Conservation (phyloP, 768 basidiomycete species). For the Tulasnella calospora region DNA sequence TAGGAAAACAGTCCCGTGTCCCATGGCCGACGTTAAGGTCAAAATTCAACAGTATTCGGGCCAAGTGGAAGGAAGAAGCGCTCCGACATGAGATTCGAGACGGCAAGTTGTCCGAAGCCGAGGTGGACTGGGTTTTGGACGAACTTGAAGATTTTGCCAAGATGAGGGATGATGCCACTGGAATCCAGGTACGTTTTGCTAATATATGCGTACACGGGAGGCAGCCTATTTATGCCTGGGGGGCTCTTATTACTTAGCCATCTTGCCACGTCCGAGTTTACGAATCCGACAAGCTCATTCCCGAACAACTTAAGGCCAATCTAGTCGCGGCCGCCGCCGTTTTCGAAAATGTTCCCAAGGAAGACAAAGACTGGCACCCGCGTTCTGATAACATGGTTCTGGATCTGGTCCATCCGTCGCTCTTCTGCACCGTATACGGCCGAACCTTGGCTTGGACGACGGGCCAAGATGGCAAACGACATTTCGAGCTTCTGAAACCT, state of each 20-base stretch:
- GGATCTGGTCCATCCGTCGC: conserved; percentile 34
- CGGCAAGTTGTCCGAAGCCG: neutral
- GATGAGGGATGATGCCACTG: conserved; percentile 12
- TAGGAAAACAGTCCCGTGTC: no score
- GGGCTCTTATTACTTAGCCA: neutral
- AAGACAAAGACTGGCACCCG: conserved; percentile 35
- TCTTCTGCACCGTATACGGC: conserved; percentile 33
- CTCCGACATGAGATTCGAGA: neutral
- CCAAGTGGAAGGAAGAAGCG: conserved; percentile 23
- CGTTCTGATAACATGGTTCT: conserved; percentile 33
- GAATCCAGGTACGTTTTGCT: neutral
- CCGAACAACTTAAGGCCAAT: conserved; percentile 12
- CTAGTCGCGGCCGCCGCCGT: conserved; percentile 21
- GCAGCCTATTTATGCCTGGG: neutral
- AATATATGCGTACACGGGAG: neutral
- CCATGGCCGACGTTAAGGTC: no score
- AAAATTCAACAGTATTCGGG: no score
- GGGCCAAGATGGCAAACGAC: neutral
- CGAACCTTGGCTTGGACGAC: conserved; percentile 31
- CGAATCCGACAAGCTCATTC: conserved; percentile 31
- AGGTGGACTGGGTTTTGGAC: conserved; percentile 20
- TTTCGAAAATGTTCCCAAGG: conserved; percentile 32
- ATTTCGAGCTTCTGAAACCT: neutral
- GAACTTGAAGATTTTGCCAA: conserved; percentile 13
- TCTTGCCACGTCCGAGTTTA: conserved; percentile 10